phyloP scores from a whole-genome alignment of 352 stramenopile genomes.

The Globisporangium canariense region DNA sequence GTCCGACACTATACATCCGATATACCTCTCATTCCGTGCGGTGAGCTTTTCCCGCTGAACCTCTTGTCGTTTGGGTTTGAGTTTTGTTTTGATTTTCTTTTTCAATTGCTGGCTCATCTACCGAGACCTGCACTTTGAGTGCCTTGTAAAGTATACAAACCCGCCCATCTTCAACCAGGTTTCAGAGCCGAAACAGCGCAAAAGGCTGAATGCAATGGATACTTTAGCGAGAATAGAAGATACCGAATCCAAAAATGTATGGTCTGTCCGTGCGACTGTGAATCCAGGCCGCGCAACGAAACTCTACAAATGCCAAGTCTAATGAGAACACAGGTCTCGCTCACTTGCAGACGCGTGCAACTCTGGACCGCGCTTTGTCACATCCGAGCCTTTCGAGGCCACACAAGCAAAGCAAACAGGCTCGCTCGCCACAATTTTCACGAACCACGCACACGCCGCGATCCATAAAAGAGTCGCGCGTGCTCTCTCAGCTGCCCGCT shows the following conservation, averaged over 20 bases:
- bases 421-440: neutral
- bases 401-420: neutral
- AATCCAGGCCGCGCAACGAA: neutral
- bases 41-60: neutral
- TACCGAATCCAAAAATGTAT: neutral
- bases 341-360: neutral
- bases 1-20: too few species aligned
- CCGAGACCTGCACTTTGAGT: neutral
- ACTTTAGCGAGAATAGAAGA: slow-evolving; percentile 5
- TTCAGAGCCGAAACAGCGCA: too few species aligned
- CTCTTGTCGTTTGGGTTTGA: neutral
- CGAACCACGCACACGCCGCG: neutral
- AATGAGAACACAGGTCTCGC: slow-evolving; percentile 8
- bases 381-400: slow-evolving; percentile 1
- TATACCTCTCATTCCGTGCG: neutral
- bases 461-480: slow-evolving; percentile 13
- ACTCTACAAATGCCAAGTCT: slow-evolving; percentile 1
- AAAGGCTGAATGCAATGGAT: neutral
- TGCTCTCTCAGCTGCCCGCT: slow-evolving; percentile 9
- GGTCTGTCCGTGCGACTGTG: neutral
- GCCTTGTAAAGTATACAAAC: neutral
- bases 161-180: neutral
- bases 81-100: neutral
- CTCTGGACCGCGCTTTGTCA: slow-evolving; percentile 8
- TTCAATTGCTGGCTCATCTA: slow-evolving; percentile 6